Evolutionary conservation across 768 basidiomycete species (phyloP), one percentile per base, ranked within the genome.

Genomic region (Lactifluus volemus): DNA sequence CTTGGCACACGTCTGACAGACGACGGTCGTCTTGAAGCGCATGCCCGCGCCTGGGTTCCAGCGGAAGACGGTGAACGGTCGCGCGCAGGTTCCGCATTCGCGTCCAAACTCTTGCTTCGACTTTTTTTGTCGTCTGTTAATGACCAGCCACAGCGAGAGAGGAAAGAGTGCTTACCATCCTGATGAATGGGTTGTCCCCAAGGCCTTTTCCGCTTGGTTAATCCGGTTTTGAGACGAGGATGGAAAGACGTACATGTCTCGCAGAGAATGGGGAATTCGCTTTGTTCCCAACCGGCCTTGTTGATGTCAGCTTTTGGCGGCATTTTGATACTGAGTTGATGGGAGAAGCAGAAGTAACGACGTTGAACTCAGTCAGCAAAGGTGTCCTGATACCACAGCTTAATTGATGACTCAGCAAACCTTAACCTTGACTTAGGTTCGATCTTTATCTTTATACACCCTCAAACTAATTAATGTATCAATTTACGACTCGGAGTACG

Each of bases 1-100:
- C 76, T 98, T 98, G 52, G 95, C 90, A 68, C 96, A 98, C 4
- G 95, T 96, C 73, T 96, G 95, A 74, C 94, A 97, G 63, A 98
- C 85, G 63, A 97, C 93, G 11, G 97, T 99, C 61, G 92, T 89
- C 79, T 98, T 98, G 84, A 83, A 98, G 32, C 96, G 86, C 72
- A 86, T 88, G 45, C 94, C 96, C 3, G 85, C 77, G 49, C 97
- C 97, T 2, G 97, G 95, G 70, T 98, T 96, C 97, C 97, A 99
- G 44, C 93, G 88, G 76, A 99, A 99, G 67, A 98, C 89, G 51
- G 92, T 96, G 75, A 95, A 96, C 2, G 92, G 97, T 25, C 97
- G 83, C 3, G 94, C 93, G 70, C 97, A 99, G 55, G 96, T 96
- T 65, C 98, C 98, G 74, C 97, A 99, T 55, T 93, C 93, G 30